Evolutionary conservation across 2,329 filamentous ascomycete genomes (phyloP), one percentile per base, ranked within the genome.

Genomic region (Intubia oerlemansii): DNA sequence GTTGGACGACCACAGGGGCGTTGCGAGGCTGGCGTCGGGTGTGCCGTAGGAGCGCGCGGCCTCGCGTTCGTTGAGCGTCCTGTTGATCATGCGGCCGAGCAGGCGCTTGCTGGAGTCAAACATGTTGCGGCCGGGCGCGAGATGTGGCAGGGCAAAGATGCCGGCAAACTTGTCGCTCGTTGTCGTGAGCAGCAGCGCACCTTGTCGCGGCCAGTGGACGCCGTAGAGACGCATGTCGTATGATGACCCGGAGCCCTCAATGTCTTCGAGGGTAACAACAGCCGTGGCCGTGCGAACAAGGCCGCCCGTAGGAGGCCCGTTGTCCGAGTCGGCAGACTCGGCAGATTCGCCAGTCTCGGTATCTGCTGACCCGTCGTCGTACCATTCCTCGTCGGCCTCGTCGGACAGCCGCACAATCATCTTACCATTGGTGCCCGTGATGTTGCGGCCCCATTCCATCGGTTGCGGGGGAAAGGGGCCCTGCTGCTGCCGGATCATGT

Each of bases 161-260:
- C 88, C 84, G n/a, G 75, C 69, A 43, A 88, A 88, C 54, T 91
- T 93, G 44, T 92, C 78, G 48, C 82, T 93, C 27, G 82, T 85
- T 1, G 85, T 93, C 2, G 76, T 79, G 44, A 95, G 54, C 20
- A 95, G 54, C 28, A 88, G 66, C 10, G 70, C 66, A 2, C 88
- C 88, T 36, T 76, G 66, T n/a, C 65, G 62, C 21, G 76, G 71
- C 59, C 82, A 90, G 52, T 95, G 85, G 4, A 90, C 63, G 4
- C 88, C 88, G 48, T 81, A 73, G 28, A 92, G 52, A 29, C 66
- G 62, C 52, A 90, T 69, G 39, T 84, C 74, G 70, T 77, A 84
- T 39, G 68, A 77, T 43, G 73, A 73, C 5, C 76, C 75, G 34
- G 66, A 59, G 39, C 65, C 66, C 32, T 66, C 61, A 24, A 67